Conservation (phyloP, 1,139 yeast species). For the Meyerozyma smithsonii region DNA sequence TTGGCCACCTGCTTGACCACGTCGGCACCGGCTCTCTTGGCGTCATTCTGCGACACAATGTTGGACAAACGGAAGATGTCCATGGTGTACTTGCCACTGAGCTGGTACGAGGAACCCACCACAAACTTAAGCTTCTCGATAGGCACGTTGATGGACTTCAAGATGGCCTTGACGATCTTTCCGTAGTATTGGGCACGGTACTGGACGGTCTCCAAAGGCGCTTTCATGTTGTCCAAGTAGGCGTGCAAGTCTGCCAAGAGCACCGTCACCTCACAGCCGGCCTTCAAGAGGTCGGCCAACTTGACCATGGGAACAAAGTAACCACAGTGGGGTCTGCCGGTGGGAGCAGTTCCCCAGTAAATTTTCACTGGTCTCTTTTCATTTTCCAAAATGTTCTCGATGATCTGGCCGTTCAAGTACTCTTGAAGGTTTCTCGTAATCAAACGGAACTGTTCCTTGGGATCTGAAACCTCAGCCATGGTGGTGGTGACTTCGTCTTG, state of each 20-base stretch:
- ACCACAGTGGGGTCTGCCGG: slow-evolving; percentile 98
- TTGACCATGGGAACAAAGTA: slow-evolving; percentile 98
- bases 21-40: slow-evolving; percentile 99
- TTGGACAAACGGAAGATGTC: slow-evolving; percentile 85
- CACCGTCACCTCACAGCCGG: slow-evolving; percentile 93
- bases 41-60: slow-evolving; percentile 86
- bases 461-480: slow-evolving; percentile 27
- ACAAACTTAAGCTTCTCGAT: slow-evolving; percentile 82
- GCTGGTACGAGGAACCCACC: slow-evolving; percentile 85
- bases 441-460: slow-evolving; percentile 67
- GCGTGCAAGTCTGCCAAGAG: slow-evolving; percentile 97
- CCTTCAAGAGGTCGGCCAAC: slow-evolving; percentile 88
- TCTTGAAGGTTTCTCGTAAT: slow-evolving; percentile 89
- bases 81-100: slow-evolving; percentile 71
- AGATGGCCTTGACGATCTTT: slow-evolving; percentile 72
- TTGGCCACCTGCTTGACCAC: slow-evolving; percentile 96
- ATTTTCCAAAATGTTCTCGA: slow-evolving; percentile 75
- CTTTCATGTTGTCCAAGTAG: slow-evolving; percentile 96
- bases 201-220: slow-evolving; percentile 87
- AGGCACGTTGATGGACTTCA: slow-evolving; percentile 84
- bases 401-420: slow-evolving; percentile 82
- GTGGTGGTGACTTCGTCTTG: background rate
- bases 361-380: slow-evolving; percentile 77
- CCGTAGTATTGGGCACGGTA: slow-evolving; percentile 90
- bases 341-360: slow-evolving; percentile 92